Conservation (phyloP, 257 asterid genomes). For the Solanum lignicaule region DNA sequence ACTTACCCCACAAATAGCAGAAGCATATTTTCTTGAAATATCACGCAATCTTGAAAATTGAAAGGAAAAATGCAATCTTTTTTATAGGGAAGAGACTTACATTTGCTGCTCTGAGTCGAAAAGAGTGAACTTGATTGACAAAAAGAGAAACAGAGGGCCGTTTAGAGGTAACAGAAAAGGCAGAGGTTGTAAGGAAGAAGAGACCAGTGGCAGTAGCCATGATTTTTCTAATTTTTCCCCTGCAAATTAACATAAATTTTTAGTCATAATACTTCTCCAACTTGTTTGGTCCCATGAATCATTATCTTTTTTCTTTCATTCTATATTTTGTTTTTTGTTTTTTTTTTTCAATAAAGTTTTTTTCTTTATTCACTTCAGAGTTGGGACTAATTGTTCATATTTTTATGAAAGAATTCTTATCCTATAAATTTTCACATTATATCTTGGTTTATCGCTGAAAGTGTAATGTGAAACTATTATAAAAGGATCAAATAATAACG, state of each 20-base stretch:
- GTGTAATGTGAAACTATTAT: neutral
- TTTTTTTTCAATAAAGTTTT: neutral
- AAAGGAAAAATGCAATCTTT: neutral
- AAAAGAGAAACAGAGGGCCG: conserved; percentile 11
- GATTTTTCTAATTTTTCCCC: neutral
- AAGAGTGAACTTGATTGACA: conserved; percentile 12
- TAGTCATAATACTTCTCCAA: neutral
- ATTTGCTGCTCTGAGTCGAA: conserved; percentile 36
- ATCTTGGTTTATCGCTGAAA: neutral
- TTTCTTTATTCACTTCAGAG: neutral
- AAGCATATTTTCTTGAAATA: neutral
- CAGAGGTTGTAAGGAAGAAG: conserved; percentile 26
- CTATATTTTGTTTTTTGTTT: neutral
- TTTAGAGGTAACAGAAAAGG: conserved; percentile 9
- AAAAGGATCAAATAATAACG: neutral
- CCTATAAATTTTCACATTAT: too few relatives aligned
- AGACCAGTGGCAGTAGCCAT: conserved; percentile 14
- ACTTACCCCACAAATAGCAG: neutral
- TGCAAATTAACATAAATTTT: neutral
- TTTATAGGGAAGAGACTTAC: conserved; percentile 6
- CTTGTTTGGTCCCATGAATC: neutral
- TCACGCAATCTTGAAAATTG: neutral
- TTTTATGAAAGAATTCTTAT: neutral
- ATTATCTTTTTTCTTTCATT: neutral
- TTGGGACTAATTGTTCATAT: neutral